phyloP scores from a whole-genome alignment of 495 filamentous ascomycete species.

The Xylaria acuta region DNA sequence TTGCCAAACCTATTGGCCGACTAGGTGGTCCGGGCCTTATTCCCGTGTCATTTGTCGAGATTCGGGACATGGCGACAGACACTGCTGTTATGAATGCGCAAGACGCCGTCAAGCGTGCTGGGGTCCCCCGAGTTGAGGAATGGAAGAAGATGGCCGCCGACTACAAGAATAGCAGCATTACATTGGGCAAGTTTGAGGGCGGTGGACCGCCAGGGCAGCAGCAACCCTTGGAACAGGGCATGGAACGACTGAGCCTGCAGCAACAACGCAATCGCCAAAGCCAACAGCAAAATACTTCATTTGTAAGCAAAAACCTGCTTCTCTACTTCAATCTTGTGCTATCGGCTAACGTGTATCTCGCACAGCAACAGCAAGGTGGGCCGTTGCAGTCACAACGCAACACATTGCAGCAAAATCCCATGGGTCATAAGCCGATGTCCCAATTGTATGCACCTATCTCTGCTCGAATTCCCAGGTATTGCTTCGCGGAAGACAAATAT shows the following conservation, averaged over 20 bases:
- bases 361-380: conserved; percentile 35
- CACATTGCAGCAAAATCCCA: conserved; percentile 38
- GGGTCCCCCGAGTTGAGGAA: conserved; percentile 96
- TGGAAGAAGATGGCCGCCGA: conserved; percentile 99
- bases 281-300: conserved; percentile 47
- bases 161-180: conserved; percentile 99
- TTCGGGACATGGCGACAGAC: conserved; percentile 90
- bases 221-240: conserved; percentile 67
- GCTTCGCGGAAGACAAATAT: conserved; percentile 96
- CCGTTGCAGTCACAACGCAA: conserved; percentile 36
- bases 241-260: conserved; percentile 80
- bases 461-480: conserved; percentile 90
- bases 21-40: conserved; percentile 94
- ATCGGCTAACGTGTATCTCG: conserved; percentile 32
- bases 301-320: conserved; percentile 45
- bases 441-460: conserved; percentile 63
- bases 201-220: conserved; percentile 47
- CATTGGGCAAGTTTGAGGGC: conserved; percentile 85
- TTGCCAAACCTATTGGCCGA: conserved; percentile 95
- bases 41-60: conserved; percentile 96
- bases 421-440: conserved; percentile 47
- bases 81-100: conserved; percentile 80
- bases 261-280: conserved; percentile 52
- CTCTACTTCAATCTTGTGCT: not conserved
- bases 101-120: conserved; percentile 86